Base-by-base conservation (phyloP, 2,329 filamentous ascomycete genomes). In the Aspergillus tamarii region DNA sequence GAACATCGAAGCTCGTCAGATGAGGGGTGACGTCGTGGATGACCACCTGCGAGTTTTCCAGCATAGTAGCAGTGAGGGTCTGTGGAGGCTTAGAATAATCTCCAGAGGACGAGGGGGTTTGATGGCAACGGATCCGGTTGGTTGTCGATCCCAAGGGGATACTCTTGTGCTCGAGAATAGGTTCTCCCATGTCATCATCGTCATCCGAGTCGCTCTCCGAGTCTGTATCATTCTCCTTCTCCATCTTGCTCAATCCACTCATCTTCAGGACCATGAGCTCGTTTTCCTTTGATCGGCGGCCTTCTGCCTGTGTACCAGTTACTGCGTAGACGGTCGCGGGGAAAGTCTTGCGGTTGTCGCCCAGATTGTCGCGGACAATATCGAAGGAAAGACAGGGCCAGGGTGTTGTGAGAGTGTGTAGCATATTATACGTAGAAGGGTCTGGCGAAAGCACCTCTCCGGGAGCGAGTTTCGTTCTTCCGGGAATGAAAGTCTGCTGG, bases 381-480 rank as follows among this genome's bases (percentile, higher is more conserved):
- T 98, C 95, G 80, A 97, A 97, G 2, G 94, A 98, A 19, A 99
- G 86, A 77, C 95, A 99, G 3, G 95, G 95, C 95, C 95, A 99
- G 1, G 93, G 93, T 9, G 94, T 94, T 78, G 91, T 95, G 67
- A 99, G 87, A 66, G 89, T 93, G 84, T 99, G 95, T 64, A 99
- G 88, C 93, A 99, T 96, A 77, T 97, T 91, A 83, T 99, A 99
- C 7, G 94, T 94, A n/a, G 91, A 92, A 64, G 92, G 85, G 80
- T 99, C 95, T 16, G 95, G 94, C 4, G 93, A 89, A 62, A 99
- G 86, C 6, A 93, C 94, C 83, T 98, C 93, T 72, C 93, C 94
- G 14, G 93, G 89, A 68, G 93, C 92, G 67, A 98, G 87, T 82
- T 95, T 94, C 78, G 93, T 93, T 73, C 95, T 88, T 67, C 95